phyloP scores from a whole-genome alignment of 2,329 filamentous ascomycete genomes.

The Clonostachys rhizophaga region DNA sequence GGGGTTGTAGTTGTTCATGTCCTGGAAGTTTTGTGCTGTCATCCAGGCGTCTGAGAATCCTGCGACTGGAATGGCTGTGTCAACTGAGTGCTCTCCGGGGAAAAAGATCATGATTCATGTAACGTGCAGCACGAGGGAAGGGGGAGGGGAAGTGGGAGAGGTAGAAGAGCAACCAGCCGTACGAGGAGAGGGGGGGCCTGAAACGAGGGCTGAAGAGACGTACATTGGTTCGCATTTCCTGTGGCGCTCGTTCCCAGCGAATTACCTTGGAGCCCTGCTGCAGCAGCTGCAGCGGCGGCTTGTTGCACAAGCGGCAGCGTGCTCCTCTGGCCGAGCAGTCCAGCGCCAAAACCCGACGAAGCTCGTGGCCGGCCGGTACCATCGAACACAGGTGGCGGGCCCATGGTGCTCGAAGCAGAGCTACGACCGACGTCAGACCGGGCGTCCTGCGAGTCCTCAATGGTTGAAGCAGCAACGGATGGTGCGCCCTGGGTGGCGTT shows the following conservation, averaged over 20 bases:
- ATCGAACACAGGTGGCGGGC: conserved; percentile 32
- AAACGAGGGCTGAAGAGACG: conserved; percentile 31
- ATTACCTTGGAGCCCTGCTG: conserved; percentile 62
- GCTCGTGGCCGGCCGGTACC: conserved; percentile 19
- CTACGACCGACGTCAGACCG: conserved; percentile 43
- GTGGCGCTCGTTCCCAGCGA: conserved; percentile 41
- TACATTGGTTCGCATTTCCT: conserved; percentile 70
- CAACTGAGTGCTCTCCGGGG: conserved; percentile 10
- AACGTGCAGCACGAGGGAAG: background rate
- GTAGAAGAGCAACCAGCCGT: background rate
- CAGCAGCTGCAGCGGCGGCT: conserved; percentile 59
- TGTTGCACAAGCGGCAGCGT: conserved; percentile 68
- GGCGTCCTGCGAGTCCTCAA: conserved; percentile 20
- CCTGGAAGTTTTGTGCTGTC: conserved; percentile 76
- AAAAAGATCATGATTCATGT: conserved; percentile 7
- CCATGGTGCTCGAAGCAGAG: conserved; percentile 53
- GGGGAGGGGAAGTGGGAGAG: background rate
- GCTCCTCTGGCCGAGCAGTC: conserved; percentile 42
- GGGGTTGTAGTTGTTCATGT: conserved; percentile 90
- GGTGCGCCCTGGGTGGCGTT: conserved; percentile 41
- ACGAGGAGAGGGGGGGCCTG: background rate
- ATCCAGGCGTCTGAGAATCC: conserved; percentile 82
- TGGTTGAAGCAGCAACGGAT: too few relatives aligned
- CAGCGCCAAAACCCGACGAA: conserved; percentile 34
- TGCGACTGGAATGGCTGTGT: conserved; percentile 50